Evolutionary conservation across 139 green algal genomes (phyloP).

Genomic region (Tetradesmus obliquus): DNA sequence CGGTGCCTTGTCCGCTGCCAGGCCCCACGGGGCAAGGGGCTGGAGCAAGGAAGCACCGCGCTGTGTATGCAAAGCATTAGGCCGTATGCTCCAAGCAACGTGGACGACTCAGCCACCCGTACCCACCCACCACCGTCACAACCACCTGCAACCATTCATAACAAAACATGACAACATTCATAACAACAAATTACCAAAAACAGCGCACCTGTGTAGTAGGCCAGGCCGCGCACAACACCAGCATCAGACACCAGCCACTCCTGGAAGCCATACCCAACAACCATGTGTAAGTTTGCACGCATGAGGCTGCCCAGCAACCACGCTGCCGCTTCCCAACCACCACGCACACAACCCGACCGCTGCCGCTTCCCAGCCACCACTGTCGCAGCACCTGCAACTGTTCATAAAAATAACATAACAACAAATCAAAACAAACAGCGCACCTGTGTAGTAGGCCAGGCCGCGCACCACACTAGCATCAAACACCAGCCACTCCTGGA

Average conservation of each 20-base stretch:
- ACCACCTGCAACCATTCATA: not conserved
- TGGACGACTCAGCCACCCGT: too few species aligned
- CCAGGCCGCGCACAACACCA: slow-evolving; percentile 93
- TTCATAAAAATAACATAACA: not conserved
- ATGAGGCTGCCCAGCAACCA: too few species aligned
- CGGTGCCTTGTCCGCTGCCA: slow-evolving; percentile 6
- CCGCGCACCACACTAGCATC: slow-evolving; percentile 94
- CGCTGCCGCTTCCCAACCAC: too few species aligned
- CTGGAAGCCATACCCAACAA: slow-evolving; percentile 84
- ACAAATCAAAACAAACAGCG: not conserved
- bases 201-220: slow-evolving; percentile 95
- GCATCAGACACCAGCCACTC: slow-evolving; percentile 97
- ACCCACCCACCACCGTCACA: too few species aligned
- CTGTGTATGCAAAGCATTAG: not conserved
- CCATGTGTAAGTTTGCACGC: slow-evolving; percentile 54
- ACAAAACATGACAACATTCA: too few species aligned
- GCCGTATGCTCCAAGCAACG: too few species aligned
- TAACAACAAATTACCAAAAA: not conserved
- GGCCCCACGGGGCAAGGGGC: not conserved
- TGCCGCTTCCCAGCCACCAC: too few species aligned
- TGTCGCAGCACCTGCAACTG: too few species aligned
- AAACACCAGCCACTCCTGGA: slow-evolving; percentile 93
- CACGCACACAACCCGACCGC: too few species aligned
- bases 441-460: slow-evolving; percentile 98
- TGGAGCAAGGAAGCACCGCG: slow-evolving; percentile 14